phyloP scores from a whole-genome alignment of 768 basidiomycete genomes.

The Phlebiopsis flavidoalba region DNA sequence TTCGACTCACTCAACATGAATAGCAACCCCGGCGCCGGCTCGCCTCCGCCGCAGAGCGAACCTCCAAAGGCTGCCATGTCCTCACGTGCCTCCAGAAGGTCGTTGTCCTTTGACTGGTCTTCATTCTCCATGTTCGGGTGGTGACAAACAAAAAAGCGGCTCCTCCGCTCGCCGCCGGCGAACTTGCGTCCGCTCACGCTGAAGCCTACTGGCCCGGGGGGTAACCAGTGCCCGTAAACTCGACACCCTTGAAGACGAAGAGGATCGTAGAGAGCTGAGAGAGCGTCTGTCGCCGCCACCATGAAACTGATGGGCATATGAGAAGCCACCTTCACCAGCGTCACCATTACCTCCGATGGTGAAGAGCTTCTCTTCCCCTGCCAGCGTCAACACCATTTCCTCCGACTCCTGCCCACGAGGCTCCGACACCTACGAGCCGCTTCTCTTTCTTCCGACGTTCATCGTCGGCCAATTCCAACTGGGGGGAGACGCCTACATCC shows the following conservation, averaged over 20 bases:
- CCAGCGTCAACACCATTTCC: constrained; percentile 6
- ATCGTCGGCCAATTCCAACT: constrained; percentile 39
- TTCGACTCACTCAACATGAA: constrained; percentile 20
- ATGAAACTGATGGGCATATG: constrained; percentile 95
- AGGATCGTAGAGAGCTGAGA: constrained; percentile 80
- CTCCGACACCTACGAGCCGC: constrained; percentile 34
- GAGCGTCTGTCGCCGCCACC: constrained; percentile 83
- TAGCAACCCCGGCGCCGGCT: background rate
- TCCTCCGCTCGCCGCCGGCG: background rate
- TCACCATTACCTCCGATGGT: constrained; percentile 31
- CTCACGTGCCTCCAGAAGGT: constrained; percentile 47
- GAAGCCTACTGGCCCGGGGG: constrained; percentile 56
- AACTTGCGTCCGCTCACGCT: constrained; percentile 69
- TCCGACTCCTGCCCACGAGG: constrained; percentile 21
- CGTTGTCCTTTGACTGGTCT: constrained; percentile 68
- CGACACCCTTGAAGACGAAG: constrained; percentile 88
- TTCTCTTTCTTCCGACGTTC: constrained; percentile 69
- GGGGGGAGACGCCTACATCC: constrained; percentile 46
- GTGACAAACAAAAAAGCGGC: constrained; percentile 15
- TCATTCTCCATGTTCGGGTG: constrained; percentile 66
- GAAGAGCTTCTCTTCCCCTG: constrained; percentile 37
- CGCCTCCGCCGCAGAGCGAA: constrained; percentile 1
- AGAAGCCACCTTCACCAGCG: constrained; percentile 51
- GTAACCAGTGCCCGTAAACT: constrained; percentile 70
- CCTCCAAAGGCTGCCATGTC: constrained; percentile 18